These are phyloP conservation scores for Picea sitchensis DNA, from an alignment of 75 land plant species.

Conservation along the genomic window DNA sequence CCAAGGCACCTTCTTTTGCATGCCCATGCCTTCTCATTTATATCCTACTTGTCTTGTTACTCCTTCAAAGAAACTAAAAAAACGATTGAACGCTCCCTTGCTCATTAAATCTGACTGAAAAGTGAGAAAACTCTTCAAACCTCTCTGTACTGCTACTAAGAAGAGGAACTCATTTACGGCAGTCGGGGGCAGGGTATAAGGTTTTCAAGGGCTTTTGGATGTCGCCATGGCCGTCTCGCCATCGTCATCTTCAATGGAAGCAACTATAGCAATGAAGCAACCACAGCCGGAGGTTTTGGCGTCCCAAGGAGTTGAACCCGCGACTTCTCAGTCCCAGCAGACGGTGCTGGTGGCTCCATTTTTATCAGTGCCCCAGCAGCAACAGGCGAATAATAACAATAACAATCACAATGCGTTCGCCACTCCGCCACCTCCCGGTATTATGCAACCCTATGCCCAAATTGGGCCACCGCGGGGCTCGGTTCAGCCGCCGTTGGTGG, in stretches of 20 bases:
- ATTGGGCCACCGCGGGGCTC: neutral
- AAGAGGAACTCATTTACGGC: too few species aligned
- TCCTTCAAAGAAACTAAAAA: too few species aligned
- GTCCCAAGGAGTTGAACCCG: neutral
- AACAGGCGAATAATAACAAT: neutral
- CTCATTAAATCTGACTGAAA: too few species aligned
- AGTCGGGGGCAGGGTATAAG: neutral
- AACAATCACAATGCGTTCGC: neutral
- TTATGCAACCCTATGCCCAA: neutral
- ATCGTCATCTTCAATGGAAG: neutral
- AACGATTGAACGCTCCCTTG: too few species aligned
- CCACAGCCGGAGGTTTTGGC: neutral
- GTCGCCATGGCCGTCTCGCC: slow-evolving; percentile 9
- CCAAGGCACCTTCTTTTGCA: too few species aligned
- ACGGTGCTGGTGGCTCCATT: neutral
- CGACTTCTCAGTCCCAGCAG: neutral
- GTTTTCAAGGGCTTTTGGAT: slow-evolving; percentile 2
- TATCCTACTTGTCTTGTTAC: too few species aligned
- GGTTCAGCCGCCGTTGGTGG: neutral
- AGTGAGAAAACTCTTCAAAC: too few species aligned
- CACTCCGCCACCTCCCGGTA: neutral
- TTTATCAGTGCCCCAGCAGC: neutral
- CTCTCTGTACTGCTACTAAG: too few species aligned
- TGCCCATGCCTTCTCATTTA: too few species aligned
- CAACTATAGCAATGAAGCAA: neutral